Evolutionary conservation across 768 basidiomycete genomes (phyloP), one percentile per base, ranked within the genome.

Genomic region (Suillus subluteus): DNA sequence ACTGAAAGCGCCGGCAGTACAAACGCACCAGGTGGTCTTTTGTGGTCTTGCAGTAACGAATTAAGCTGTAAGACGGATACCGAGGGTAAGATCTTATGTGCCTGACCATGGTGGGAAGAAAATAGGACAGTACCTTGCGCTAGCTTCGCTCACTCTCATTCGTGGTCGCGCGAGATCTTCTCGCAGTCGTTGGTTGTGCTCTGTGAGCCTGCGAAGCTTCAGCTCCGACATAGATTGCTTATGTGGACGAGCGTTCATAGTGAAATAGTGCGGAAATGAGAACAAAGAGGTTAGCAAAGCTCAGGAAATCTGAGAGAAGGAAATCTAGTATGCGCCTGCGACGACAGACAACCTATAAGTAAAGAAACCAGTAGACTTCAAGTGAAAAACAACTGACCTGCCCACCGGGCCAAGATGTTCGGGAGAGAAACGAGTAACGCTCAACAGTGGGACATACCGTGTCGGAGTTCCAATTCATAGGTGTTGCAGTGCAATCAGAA

Each of bases 161-260:
- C 96, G 84, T n/a, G 95, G 94, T 70, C 96, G 82, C 54, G 90
- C 88, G 68, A 98, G 81, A 78, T 98, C 96, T 75, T 98, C 96
- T 73, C 90, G 83, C 75, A 98, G 79, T 69, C 96, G 86, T 77
- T 93, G 90, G 75, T 97, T 98, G 81, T 98, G 95, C 81, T 98
- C 96, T 62, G 91, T 92, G 75, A 98, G 82, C 48, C 96, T 85
- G 44, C 96, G 88, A 69, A 98, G 89, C 87, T 97, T 98, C 76
- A 98, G 91, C 86, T 98, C 96, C 61, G 93, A 94, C 95, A 98
- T 97, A 73, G 94, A 94, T 86, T 96, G 95, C 86, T 92, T 92
- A 78, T 91, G 91, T 32, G 90, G 89, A 72, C 91, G 87, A 65
- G 87, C 82, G 78, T 88, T 91, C 91, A 92, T 92, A 44, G 70